Percentiles rank a stretch among this genome's conserved stretches.
Conservation (phyloP, 2,329 filamentous ascomycete species). For the Pseudogymnoascus sp. region DNA sequence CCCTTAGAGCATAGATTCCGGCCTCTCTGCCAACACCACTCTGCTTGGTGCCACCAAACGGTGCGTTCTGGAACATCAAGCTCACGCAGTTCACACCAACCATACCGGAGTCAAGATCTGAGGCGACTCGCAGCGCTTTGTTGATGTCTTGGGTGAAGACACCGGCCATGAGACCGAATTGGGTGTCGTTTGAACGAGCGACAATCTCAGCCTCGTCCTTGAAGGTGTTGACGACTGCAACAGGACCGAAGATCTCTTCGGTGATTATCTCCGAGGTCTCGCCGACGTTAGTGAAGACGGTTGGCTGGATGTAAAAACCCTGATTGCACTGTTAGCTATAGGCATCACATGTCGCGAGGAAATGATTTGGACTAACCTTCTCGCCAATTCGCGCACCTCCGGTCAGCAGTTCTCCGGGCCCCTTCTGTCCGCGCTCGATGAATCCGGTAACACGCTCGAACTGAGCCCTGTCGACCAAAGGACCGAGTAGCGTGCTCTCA, state of each 20-base stretch:
- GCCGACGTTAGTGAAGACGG: no score
- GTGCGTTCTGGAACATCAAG: conserved; percentile 13
- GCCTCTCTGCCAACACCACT: no score
- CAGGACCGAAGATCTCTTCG: conserved; percentile 50
- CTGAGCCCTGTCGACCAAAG: conserved; percentile 52
- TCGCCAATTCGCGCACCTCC: conserved; percentile 56
- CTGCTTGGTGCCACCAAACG: no score
- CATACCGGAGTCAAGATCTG: conserved; percentile 47
- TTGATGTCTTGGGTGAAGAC: conserved; percentile 47
- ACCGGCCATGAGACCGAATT: conserved; percentile 48
- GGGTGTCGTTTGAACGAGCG: conserved; percentile 48
- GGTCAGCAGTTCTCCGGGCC: conserved; percentile 53
- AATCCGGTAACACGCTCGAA: conserved; percentile 59
- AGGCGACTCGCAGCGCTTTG: conserved; percentile 31
- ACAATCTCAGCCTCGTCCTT: conserved; percentile 51
- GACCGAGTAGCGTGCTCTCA: conserved; percentile 51
- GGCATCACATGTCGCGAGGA: no score
- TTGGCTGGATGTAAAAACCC: no score
- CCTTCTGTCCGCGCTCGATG: conserved; percentile 55
- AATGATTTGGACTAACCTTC: conserved; percentile 32
- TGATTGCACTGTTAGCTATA: not conserved
- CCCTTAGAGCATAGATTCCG: conserved; percentile 14
- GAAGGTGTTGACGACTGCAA: conserved; percentile 52
- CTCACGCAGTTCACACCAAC: conserved; percentile 44
- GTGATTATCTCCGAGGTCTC: no score